These are phyloP conservation scores for Chytriomyces confervae DNA, from an alignment of 192 early-diverging fungal species.

Conservation along the genomic window DNA sequence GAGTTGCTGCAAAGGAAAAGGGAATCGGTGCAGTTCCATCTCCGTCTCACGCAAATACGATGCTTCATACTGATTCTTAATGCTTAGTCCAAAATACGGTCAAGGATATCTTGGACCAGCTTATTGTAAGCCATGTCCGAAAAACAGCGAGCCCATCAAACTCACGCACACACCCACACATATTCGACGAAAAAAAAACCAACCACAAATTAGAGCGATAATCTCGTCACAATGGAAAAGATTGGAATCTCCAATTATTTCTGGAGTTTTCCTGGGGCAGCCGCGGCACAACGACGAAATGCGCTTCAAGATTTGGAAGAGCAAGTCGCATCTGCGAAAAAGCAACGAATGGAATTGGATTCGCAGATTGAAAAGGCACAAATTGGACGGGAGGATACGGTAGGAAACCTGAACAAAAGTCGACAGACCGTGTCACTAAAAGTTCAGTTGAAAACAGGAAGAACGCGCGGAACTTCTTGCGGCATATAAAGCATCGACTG, in stretches of 20 bases:
- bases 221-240: conserved; percentile 78
- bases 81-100: conserved; percentile 71
- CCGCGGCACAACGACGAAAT: conserved; percentile 59
- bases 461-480: conserved; percentile 59
- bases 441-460: conserved; percentile 45
- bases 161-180: too few relatives aligned
- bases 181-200: too few relatives aligned
- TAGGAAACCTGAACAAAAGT: conserved; percentile 14
- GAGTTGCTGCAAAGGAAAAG: conserved; percentile 77
- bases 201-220: conserved; percentile 61
- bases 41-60: not conserved
- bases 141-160: too few relatives aligned
- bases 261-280: conserved; percentile 87
- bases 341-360: conserved; percentile 53
- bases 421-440: not conserved
- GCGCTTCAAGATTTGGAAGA: conserved; percentile 57
- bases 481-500: conserved; percentile 60
- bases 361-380: conserved; percentile 53
- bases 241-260: conserved; percentile 90
- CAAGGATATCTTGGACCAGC: conserved; percentile 81
- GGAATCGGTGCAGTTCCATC: conserved; percentile 69
- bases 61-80: not conserved
- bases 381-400: conserved; percentile 70
- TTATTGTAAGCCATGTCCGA: conserved; percentile 56
- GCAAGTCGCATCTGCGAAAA: conserved; percentile 40